These are phyloP conservation scores for Tulasnella sp. DNA, from an alignment of 768 basidiomycete species.

Conservation along the genomic window DNA sequence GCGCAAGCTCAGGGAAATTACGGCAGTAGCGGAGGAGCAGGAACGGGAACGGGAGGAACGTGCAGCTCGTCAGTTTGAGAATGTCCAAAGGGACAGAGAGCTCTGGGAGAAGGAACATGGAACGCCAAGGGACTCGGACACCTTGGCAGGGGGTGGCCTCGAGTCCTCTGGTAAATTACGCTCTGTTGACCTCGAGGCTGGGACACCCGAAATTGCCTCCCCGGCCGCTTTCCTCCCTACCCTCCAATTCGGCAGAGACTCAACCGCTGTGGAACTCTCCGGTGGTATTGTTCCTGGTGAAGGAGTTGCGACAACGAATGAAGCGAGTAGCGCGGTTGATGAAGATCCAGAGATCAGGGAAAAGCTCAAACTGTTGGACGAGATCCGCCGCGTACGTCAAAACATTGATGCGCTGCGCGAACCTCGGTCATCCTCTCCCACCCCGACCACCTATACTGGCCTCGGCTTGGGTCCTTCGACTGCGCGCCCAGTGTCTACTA, in stretches of 20 bases:
- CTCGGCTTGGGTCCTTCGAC: conserved; percentile 36
- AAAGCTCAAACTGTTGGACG: conserved; percentile 25
- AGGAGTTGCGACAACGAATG: neutral
- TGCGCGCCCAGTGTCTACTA: neutral
- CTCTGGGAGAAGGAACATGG: conserved; percentile 87
- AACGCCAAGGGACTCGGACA: conserved; percentile 26
- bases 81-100: conserved; percentile 52
- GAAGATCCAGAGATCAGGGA: conserved; percentile 20
- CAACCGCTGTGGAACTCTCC: neutral
- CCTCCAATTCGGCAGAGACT: conserved; percentile 2
- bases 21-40: conserved; percentile 54
- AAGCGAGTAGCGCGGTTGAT: neutral
- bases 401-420: conserved; percentile 22
- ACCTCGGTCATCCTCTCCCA: neutral
- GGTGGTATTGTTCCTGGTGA: neutral
- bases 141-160: neutral
- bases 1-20: conserved; percentile 65
- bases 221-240: neutral
- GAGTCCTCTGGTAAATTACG: neutral
- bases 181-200: neutral
- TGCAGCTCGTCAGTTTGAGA: conserved; percentile 56
- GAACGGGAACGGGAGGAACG: conserved; percentile 66
- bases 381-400: conserved; percentile 25
- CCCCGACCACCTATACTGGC: neutral
- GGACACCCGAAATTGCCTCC: neutral